Percentiles rank a stretch among this genome's conserved stretches.
phyloP scores from a whole-genome alignment of 371 early-diverging fungal genomes.

The Pancytospora philotis region DNA sequence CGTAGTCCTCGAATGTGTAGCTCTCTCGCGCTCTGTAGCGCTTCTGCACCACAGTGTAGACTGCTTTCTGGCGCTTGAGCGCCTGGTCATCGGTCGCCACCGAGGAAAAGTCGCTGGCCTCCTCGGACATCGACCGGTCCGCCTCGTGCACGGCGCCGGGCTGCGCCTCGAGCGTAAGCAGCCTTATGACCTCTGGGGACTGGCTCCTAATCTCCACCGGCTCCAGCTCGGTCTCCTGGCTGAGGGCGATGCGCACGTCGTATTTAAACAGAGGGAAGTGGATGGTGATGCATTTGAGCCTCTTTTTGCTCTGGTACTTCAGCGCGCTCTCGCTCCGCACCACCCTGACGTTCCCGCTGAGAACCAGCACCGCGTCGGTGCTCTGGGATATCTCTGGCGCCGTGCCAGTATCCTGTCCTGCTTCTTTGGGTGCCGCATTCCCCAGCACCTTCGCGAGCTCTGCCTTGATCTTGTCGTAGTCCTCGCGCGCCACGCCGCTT shows the following conservation, averaged over 20 bases:
- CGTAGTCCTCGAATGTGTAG: not conserved
- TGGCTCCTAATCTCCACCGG: not conserved
- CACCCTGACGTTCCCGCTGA: not conserved
- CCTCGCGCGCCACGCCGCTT: not conserved
- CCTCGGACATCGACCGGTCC: too few species aligned
- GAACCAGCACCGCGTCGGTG: not conserved
- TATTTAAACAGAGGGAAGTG: not conserved
- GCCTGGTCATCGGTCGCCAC: not conserved
- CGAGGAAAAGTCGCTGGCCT: not conserved
- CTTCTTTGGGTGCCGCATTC: too few species aligned
- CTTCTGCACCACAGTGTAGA: not conserved
- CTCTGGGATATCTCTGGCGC: too few species aligned
- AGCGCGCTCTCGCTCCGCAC: not conserved
- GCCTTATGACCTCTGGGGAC: too few species aligned
- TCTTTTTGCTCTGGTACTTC: not conserved
- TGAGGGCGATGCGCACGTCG: constrained; percentile 2
- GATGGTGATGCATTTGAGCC: not conserved
- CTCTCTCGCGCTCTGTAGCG: not conserved
- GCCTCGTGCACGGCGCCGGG: not conserved
- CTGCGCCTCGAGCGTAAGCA: too few species aligned
- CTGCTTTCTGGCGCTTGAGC: not conserved
- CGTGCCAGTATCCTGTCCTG: too few species aligned
- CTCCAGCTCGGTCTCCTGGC: not conserved
- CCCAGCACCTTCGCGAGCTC: not conserved
- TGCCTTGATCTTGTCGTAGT: not conserved